A percentile compares a stretch with the other conserved stretches of the same genome.
Conservation (phyloP, 2,329 filamentous ascomycete species). For the Arthrobotrys sinensis region DNA sequence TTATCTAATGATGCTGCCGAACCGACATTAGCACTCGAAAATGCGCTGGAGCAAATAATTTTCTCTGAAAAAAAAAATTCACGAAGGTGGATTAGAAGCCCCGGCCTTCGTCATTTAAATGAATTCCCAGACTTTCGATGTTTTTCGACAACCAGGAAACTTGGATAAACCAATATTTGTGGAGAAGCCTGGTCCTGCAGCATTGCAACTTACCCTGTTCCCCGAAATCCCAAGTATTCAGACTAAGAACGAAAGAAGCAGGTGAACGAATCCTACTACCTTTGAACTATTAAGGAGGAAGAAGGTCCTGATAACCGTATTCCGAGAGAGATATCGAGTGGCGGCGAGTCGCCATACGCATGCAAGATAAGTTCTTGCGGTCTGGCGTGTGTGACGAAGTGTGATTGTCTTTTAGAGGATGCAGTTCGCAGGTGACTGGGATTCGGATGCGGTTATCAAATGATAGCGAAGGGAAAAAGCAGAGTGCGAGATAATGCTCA, state of each 20-base stretch:
- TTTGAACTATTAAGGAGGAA: slow-evolving; percentile 53
- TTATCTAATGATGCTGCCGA: slow-evolving; percentile 10
- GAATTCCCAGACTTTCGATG: slow-evolving; percentile 36
- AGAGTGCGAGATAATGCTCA: background rate
- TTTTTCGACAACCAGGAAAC: slow-evolving; percentile 50
- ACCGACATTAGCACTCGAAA: slow-evolving; percentile 27
- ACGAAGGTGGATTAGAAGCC: background rate
- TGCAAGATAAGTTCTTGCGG: slow-evolving; percentile 42
- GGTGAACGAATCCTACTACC: slow-evolving; percentile 39
- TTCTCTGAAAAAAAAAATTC: background rate
- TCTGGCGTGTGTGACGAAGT: slow-evolving; percentile 31
- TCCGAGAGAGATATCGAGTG: slow-evolving; percentile 30
- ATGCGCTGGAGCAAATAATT: background rate
- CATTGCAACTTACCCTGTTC: slow-evolving; percentile 51
- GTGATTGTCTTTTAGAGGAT: slow-evolving; percentile 24
- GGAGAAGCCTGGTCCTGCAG: slow-evolving; percentile 54
- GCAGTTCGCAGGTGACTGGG: slow-evolving; percentile 24
- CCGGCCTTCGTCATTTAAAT: slow-evolving; percentile 35
- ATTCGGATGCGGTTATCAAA: slow-evolving; percentile 5
- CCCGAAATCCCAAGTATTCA: slow-evolving; percentile 38
- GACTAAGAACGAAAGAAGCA: slow-evolving; percentile 57
- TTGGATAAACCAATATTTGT: slow-evolving; percentile 41
- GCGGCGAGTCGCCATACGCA: slow-evolving; percentile 41
- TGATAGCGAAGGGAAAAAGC: slow-evolving; percentile 1
- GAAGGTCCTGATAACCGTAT: slow-evolving; percentile 44